Evolutionary conservation across 2,329 filamentous ascomycete species (phyloP), one percentile per base, ranked within the genome.

Genomic region (Hypoxylon sp.): DNA sequence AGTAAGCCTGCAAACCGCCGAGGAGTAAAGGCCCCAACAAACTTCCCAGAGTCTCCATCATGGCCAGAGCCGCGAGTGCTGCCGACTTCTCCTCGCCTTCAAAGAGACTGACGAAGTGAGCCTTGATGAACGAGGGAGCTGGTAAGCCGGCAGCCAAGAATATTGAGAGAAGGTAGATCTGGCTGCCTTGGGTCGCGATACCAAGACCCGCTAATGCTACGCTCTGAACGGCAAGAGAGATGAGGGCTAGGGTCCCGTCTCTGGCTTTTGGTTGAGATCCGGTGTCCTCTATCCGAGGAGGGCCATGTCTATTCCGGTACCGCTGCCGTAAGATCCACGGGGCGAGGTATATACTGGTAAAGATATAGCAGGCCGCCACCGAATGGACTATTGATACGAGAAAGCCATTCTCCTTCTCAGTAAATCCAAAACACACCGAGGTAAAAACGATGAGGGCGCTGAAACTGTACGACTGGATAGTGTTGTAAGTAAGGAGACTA

Each of bases 41-140:
- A 18, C 53, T 54, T 6, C 48, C 58, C 8, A 15, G 18, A 7
- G 35, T 20, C 26, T 61, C 58, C 58, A 57, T 60, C n/a, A 54
- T 27, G 3, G 53, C 26, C 1, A 60, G 38, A 1, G 15, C 24
- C 5, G 58, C 58, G 5, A 60, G 38, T 9, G 58, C 53, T 33
- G 8, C 18, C 5, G 58, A 33, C 17, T 21, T 60, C n/a, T 57
- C 26, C 0, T n/a, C 10, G 1, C 4, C 5, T 7, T 55, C 41
- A 13, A 55, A 50, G 3, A 24, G 11, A 10, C 18, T 10, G 2
- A 38, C 15, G 27, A 55, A 54, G 29, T 55, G 48, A 9, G 23
- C 26, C 15, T 61, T 61, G 2, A 58, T 26, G 20, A 61, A 58
- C 0, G 17, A 29, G 8, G 54, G 49, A 2, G 11, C 21, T 1